Percentiles rank a stretch among this genome's conserved stretches.
These are phyloP conservation scores for Scutellaria galericulata DNA, from an alignment of 257 asterid species.

Conservation along the genomic window DNA sequence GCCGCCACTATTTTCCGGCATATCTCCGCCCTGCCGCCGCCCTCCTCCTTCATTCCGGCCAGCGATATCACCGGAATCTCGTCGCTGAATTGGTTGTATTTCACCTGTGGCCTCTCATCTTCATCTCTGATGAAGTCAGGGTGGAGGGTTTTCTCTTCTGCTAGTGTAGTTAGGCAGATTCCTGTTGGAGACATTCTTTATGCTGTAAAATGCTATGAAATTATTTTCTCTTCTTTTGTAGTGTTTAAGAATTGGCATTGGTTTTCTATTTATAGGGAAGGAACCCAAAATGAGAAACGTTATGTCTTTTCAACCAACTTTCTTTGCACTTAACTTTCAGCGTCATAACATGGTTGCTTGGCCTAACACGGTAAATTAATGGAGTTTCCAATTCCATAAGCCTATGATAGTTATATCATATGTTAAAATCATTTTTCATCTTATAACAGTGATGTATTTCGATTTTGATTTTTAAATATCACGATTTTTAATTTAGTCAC, in stretches of 20 bases:
- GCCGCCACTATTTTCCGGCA: slow-evolving; percentile 66
- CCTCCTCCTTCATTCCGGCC: slow-evolving; percentile 49
- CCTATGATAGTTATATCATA: no score
- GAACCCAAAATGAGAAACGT: not conserved
- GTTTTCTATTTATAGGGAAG: not conserved
- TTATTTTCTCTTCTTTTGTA: not conserved
- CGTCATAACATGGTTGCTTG: not conserved
- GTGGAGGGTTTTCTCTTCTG: slow-evolving; percentile 46
- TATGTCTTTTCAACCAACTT: slow-evolving; percentile 23
- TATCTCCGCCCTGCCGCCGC: slow-evolving; percentile 49
- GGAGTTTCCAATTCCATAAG: no score
- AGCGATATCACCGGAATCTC: slow-evolving; percentile 89
- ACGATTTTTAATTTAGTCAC: no score
- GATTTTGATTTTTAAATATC: no score
- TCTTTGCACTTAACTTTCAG: slow-evolving; percentile 33
- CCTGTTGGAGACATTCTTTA: slow-evolving; percentile 32
- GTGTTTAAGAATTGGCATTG: not conserved
- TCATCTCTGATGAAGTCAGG: slow-evolving; percentile 74
- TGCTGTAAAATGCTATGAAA: no score
- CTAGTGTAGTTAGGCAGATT: slow-evolving; percentile 46
- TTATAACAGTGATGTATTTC: no score
- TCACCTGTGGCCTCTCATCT: slow-evolving; percentile 86
- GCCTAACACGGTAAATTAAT: no score
- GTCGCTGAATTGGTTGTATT: slow-evolving; percentile 68
- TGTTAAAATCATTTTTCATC: no score